These are phyloP conservation scores for Citrullus colocynthis DNA, from an alignment of 306 rosid genomes.

Conservation along the genomic window DNA sequence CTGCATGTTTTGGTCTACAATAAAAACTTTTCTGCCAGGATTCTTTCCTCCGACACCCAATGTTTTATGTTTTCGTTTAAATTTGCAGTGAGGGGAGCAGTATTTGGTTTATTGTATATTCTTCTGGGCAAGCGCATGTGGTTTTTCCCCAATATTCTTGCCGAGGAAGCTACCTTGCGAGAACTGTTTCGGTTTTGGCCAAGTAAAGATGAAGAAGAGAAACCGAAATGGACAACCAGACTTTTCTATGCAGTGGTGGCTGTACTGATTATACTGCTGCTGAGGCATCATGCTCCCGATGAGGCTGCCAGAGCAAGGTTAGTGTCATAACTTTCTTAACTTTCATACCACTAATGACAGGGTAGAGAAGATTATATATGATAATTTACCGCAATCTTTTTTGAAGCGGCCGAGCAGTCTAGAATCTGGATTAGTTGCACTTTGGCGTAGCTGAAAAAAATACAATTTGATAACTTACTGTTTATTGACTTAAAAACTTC, in stretches of 20 bases:
- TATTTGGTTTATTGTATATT: slow-evolving; percentile 61
- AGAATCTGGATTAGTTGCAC: background rate
- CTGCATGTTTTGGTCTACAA: background rate
- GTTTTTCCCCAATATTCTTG: slow-evolving; percentile 96
- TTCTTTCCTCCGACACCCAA: background rate
- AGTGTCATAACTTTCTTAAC: slow-evolving; percentile 7
- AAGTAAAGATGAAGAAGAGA: slow-evolving; percentile 90
- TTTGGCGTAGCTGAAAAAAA: background rate
- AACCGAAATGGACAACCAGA: slow-evolving; percentile 88
- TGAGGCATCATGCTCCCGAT: slow-evolving; percentile 99
- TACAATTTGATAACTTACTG: background rate
- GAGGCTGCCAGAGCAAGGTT: slow-evolving; percentile 99
- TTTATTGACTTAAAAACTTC: background rate
- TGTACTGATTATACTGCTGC: slow-evolving; percentile 58
- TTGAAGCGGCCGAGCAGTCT: background rate
- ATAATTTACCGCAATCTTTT: no score
- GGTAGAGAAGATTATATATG: background rate
- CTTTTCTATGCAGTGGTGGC: slow-evolving; percentile 72
- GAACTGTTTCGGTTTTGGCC: slow-evolving; percentile 95
- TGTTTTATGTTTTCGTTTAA: background rate
- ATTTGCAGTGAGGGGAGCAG: slow-evolving; percentile 68
- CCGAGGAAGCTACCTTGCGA: slow-evolving; percentile 87
- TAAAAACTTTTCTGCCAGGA: background rate
- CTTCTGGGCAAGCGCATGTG: slow-evolving; percentile 73
- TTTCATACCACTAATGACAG: background rate